Conservation (phyloP, 2,329 filamentous ascomycete genomes). For the Colletotrichum truncatum region DNA sequence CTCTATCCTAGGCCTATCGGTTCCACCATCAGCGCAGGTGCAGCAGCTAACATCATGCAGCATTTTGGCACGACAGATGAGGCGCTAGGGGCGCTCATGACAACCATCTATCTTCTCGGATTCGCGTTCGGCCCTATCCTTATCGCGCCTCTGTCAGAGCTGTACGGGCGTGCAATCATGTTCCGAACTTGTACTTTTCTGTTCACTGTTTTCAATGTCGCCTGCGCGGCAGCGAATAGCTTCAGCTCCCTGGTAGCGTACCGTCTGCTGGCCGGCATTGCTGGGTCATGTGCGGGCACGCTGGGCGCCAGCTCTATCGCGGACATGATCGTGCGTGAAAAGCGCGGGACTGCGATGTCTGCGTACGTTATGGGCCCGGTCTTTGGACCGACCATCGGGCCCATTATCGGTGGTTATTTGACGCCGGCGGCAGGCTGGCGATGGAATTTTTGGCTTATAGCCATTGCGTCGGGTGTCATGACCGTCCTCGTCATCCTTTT, state of each 20-base stretch:
- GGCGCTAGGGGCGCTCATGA: slow-evolving; percentile 42
- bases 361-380: slow-evolving; percentile 65
- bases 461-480: slow-evolving; percentile 55
- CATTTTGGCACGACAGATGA: slow-evolving; percentile 61
- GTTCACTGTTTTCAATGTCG: slow-evolving; percentile 49
- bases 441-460: slow-evolving; percentile 70
- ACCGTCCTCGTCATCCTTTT: slow-evolving; percentile 36
- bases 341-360: slow-evolving; percentile 55
- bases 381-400: slow-evolving; percentile 47
- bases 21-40: slow-evolving; percentile 65
- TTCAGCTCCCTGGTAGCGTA: slow-evolving; percentile 54
- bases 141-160: slow-evolving; percentile 58
- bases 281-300: slow-evolving; percentile 61
- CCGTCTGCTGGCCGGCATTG: slow-evolving; percentile 61
- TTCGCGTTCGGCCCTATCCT: slow-evolving; percentile 58
- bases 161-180: slow-evolving; percentile 54
- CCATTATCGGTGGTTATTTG: slow-evolving; percentile 65
- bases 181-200: slow-evolving; percentile 51
- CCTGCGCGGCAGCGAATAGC: slow-evolving; percentile 47
- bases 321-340: slow-evolving; percentile 42
- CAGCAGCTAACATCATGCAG: slow-evolving; percentile 56
- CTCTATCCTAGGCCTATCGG: slow-evolving; percentile 49
- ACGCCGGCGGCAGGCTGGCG: slow-evolving; percentile 68
- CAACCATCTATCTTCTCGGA: slow-evolving; percentile 60
- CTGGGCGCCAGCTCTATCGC: slow-evolving; percentile 61